phyloP scores from a whole-genome alignment of 2,329 filamentous ascomycete species.

The Alternaria alternata region DNA sequence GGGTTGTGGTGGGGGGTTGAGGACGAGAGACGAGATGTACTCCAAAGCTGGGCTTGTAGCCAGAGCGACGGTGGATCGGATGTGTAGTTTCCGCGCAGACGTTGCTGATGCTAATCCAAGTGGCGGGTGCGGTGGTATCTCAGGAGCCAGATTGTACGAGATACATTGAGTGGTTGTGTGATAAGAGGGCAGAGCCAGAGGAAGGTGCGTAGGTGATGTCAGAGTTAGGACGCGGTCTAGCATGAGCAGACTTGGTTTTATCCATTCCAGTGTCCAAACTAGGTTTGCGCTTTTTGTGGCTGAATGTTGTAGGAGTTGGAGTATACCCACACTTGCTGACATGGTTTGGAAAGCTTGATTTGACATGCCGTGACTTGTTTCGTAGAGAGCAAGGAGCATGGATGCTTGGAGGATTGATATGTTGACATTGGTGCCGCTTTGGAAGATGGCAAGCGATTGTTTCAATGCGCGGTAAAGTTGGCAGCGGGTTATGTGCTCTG shows the following conservation, averaged over 20 bases:
- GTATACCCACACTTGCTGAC: constrained; percentile 4
- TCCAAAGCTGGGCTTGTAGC: constrained; percentile 16
- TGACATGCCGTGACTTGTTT: constrained; percentile 18
- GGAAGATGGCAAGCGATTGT: constrained; percentile 2
- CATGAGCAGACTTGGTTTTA: constrained; percentile 22
- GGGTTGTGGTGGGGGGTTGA: background rate
- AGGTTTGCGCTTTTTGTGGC: background rate
- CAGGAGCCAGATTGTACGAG: background rate
- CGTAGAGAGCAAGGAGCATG: constrained; percentile 21
- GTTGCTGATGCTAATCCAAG: constrained; percentile 8
- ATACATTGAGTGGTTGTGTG: constrained; percentile 3
- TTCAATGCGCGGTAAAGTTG: constrained; percentile 21
- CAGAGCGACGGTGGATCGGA: constrained; percentile 18
- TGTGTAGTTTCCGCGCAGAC: constrained; percentile 21
- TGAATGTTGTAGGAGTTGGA: constrained; percentile 7
- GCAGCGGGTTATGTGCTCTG: constrained; percentile 3
- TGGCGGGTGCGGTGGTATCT: constrained; percentile 8
- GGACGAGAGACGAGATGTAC: constrained; percentile 2
- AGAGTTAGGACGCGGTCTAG: constrained; percentile 14
- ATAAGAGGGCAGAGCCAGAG: background rate
- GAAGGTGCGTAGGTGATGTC: background rate
- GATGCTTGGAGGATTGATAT: constrained; percentile 13
- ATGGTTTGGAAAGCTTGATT: constrained; percentile 18
- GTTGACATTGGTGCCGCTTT: background rate
- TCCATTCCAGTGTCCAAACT: constrained; percentile 1